Evolutionary conservation across 176 grass and related monocot genomes (phyloP).

Genomic region (Alopecurus myosuroides): DNA sequence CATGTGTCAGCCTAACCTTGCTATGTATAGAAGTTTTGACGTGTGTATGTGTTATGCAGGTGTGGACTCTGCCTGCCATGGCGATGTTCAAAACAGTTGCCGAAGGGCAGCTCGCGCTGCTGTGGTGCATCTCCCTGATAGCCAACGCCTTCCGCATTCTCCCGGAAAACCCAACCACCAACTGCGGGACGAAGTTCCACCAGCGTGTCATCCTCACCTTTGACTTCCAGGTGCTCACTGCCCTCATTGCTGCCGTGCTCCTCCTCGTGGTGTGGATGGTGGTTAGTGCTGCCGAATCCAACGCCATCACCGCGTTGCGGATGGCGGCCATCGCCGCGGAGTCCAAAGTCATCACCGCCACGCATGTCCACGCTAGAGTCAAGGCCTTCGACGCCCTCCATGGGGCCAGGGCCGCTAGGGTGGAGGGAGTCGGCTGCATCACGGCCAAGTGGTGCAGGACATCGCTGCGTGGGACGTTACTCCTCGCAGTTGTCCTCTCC

Average conservation of each 20-base stretch:
- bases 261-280: neutral
- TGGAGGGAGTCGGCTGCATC: neutral
- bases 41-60: no score
- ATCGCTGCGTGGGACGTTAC: neutral
- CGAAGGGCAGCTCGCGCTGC: neutral
- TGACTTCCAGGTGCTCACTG: neutral
- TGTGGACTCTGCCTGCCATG: neutral
- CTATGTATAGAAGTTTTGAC: no score
- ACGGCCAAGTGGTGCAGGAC: neutral
- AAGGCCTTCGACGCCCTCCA: neutral
- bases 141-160: neutral
- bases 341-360: neutral
- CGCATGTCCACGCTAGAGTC: no score
- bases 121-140: neutral
- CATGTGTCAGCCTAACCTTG: no score
- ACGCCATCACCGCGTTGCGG: neutral
- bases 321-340: neutral
- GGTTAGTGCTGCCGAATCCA: no score
- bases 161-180: neutral
- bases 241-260: neutral
- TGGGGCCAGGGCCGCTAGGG: neutral
- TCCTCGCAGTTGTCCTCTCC: neutral
- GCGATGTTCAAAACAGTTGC: neutral
- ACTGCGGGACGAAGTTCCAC: neutral
- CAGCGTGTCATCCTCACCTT: neutral